Conservation (phyloP, 2,329 filamentous ascomycete genomes). For the Cladorrhinum sp. region DNA sequence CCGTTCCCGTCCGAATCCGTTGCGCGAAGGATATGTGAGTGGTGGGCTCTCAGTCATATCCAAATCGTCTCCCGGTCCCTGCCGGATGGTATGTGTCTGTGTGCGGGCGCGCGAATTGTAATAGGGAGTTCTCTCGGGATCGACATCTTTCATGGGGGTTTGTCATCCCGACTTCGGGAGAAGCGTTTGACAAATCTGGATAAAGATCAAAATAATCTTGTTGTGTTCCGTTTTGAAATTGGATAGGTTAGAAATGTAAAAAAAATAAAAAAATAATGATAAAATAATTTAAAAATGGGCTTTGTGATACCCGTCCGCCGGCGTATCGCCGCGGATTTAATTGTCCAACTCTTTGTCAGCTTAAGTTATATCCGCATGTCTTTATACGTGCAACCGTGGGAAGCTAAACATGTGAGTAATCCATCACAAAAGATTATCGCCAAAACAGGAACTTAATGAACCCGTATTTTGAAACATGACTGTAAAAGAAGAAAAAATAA, state of each 20-base stretch:
- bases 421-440: background rate
- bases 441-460: background rate
- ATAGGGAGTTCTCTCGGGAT: background rate
- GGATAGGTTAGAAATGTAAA: no score
- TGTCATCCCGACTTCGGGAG: background rate
- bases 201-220: no score
- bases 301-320: no score
- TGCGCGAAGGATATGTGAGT: background rate
- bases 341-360: no score
- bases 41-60: background rate
- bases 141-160: background rate
- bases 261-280: no score
- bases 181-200: no score
- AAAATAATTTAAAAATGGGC: no score
- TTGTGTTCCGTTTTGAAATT: no score
- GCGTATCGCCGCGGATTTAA: no score
- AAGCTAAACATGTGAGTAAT: no score
- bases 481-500: background rate
- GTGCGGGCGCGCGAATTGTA: background rate
- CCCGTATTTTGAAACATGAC: background rate
- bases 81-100: background rate
- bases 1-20: background rate
- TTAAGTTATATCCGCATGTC: no score
- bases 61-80: background rate
- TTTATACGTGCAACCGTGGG: no score